Conservation (phyloP, 129 eudicot genomes). For the Silybum marianum region DNA sequence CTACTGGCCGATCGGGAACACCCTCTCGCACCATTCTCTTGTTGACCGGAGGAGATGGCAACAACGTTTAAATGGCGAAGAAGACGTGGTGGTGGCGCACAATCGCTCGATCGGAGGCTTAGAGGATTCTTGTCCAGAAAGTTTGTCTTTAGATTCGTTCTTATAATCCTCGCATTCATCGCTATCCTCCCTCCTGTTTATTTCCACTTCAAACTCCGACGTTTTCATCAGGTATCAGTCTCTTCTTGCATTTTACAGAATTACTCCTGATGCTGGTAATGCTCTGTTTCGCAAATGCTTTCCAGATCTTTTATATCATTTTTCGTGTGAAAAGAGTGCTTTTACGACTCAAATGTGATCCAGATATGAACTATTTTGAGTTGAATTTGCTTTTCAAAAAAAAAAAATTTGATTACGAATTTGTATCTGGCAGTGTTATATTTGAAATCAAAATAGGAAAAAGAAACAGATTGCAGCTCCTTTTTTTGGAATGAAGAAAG, state of each 20-base stretch:
- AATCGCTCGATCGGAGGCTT: slow-evolving; percentile 27
- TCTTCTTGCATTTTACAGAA: not conserved
- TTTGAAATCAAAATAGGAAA: not conserved
- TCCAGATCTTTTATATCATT: slow-evolving; percentile 10
- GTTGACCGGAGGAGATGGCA: slow-evolving; percentile 11
- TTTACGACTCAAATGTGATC: not conserved
- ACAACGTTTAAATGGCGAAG: slow-evolving; percentile 32
- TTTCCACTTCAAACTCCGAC: slow-evolving; percentile 76
- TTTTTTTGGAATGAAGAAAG: not conserved
- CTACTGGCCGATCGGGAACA: slow-evolving; percentile 18
- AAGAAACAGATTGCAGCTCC: not conserved
- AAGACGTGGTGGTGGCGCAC: slow-evolving; percentile 26
- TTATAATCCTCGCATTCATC: slow-evolving; percentile 52
- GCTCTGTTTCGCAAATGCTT: not conserved
- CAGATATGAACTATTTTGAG: not conserved
- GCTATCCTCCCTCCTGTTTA: slow-evolving; percentile 82
- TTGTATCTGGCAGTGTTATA: slow-evolving; percentile 1
- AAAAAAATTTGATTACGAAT: slow-evolving; percentile 3
- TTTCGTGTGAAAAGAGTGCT: not conserved
- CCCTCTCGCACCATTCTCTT: not conserved
- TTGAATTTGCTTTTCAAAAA: too few species aligned
- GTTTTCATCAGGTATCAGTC: slow-evolving; percentile 57
- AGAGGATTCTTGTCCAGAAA: slow-evolving; percentile 40
- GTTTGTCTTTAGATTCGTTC: slow-evolving; percentile 44
- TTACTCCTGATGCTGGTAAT: not conserved